phyloP scores from a whole-genome alignment of 129 eudicot genomes.

The Mikania micrantha region DNA sequence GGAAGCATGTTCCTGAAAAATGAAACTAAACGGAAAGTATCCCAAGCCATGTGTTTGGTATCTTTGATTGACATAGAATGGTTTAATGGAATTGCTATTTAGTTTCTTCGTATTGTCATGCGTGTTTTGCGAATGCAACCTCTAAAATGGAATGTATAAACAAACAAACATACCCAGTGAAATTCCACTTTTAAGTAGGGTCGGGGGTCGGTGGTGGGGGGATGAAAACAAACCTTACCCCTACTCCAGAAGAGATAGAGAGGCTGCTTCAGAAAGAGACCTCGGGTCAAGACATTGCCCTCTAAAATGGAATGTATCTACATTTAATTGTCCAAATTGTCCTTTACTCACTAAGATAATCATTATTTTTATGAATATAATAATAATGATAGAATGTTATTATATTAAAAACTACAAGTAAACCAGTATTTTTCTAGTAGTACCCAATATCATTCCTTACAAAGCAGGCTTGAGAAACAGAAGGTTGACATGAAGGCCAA shows the following conservation, averaged over 20 bases:
- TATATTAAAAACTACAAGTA: not conserved
- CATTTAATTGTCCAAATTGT: not conserved
- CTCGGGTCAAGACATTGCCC: no score
- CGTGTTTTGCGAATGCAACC: not conserved
- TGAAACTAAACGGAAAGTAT: not conserved
- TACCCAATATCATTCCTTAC: conserved; percentile 4
- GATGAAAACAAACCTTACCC: no score
- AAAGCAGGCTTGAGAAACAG: conserved; percentile 10
- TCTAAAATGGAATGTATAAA: not conserved
- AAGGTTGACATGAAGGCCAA: conserved; percentile 6
- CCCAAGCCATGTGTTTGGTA: not conserved
- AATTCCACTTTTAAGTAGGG: no score
- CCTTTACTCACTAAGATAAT: not conserved
- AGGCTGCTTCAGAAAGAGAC: no score
- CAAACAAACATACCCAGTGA: no score
- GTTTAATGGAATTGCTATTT: not conserved
- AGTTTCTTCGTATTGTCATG: not conserved
- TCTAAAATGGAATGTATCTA: not conserved
- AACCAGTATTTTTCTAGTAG: not conserved
- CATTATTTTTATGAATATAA: not conserved
- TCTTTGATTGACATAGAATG: not conserved
- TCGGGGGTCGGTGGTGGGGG: no score
- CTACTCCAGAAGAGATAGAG: no score
- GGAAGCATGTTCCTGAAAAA: no score
- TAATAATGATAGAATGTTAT: not conserved